These are phyloP conservation scores for Lasiodiplodia gonubiensis DNA, from an alignment of 2,329 filamentous ascomycete genomes.

Conservation along the genomic window DNA sequence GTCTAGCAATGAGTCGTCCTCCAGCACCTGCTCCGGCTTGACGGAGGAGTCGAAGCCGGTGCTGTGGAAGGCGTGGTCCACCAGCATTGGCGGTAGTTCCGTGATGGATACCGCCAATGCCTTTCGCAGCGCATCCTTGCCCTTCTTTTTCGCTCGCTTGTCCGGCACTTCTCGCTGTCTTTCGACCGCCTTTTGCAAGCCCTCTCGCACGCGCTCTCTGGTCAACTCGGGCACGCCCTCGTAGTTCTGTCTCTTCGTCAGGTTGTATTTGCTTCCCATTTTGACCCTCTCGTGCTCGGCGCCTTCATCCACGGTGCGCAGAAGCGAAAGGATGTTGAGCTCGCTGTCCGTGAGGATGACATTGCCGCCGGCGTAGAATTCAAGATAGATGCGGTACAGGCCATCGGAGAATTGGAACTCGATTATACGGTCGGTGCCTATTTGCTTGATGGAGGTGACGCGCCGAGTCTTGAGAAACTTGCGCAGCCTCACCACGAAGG, in stretches of 20 bases:
- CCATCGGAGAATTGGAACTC: constrained; percentile 94
- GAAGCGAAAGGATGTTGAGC: constrained; percentile 78
- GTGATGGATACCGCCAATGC: constrained; percentile 83
- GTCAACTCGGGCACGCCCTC: constrained; percentile 76
- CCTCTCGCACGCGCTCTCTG: constrained; percentile 71
- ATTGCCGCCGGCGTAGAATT: constrained; percentile 97
- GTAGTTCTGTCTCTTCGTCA: constrained; percentile 85
- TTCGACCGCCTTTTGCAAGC: constrained; percentile 69
- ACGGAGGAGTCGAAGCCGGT: constrained; percentile 71
- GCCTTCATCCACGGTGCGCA: constrained; percentile 79
- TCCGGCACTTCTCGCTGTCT: constrained; percentile 59
- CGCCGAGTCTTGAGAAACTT: constrained; percentile 88
- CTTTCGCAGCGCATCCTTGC: constrained; percentile 76
- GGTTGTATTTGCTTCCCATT: constrained; percentile 76
- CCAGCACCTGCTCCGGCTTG: constrained; percentile 72
- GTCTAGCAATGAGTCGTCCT: constrained; percentile 67
- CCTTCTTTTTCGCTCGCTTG: constrained; percentile 74
- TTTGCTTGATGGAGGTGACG: constrained; percentile 79
- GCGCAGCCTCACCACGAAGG: constrained; percentile 82
- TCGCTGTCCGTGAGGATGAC: constrained; percentile 89
- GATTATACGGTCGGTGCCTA: constrained; percentile 92
- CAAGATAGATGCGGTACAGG: constrained; percentile 82
- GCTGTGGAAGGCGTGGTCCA: constrained; percentile 81
- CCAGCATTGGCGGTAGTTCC: constrained; percentile 83
- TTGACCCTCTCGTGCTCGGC: constrained; percentile 84